phyloP scores from a whole-genome alignment of 2,329 filamentous ascomycete genomes.

The Nemania sp. region DNA sequence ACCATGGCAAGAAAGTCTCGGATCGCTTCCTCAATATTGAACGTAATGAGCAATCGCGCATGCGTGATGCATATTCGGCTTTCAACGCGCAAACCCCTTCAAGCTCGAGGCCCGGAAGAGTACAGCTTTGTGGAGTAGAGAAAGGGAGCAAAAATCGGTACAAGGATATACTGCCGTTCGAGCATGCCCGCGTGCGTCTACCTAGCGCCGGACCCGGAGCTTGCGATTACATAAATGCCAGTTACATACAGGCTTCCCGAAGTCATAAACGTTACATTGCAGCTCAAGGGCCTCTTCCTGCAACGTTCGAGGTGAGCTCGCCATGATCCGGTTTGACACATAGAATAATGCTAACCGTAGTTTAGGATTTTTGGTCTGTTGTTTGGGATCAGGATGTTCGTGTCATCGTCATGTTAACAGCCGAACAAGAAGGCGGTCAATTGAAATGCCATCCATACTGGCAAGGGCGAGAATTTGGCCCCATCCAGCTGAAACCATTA shows the following conservation, averaged over 20 bases:
- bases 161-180: slow-evolving; percentile 96
- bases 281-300: slow-evolving; percentile 88
- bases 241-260: slow-evolving; percentile 75
- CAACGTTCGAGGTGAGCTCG: slow-evolving; percentile 81
- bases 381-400: slow-evolving; percentile 96
- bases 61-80: slow-evolving; percentile 73
- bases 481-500: slow-evolving; percentile 72
- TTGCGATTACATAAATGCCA: slow-evolving; percentile 97
- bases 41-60: slow-evolving; percentile 82
- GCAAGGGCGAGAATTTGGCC: slow-evolving; percentile 76
- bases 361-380: slow-evolving; percentile 94
- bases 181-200: slow-evolving; percentile 85
- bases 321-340: not conserved
- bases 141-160: slow-evolving; percentile 96
- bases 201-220: slow-evolving; percentile 65
- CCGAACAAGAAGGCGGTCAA: slow-evolving; percentile 89
- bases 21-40: slow-evolving; percentile 85
- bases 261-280: slow-evolving; percentile 95
- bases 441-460: slow-evolving; percentile 96
- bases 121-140: slow-evolving; percentile 88
- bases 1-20: slow-evolving; percentile 80
- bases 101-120: slow-evolving; percentile 38
- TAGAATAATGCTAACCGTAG: slow-evolving; percentile 34
- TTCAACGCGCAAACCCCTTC: slow-evolving; percentile 48
- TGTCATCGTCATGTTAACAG: slow-evolving; percentile 94